phyloP scores from a whole-genome alignment of 371 early-diverging fungal genomes.

The Syncephalis plumigaleata region DNA sequence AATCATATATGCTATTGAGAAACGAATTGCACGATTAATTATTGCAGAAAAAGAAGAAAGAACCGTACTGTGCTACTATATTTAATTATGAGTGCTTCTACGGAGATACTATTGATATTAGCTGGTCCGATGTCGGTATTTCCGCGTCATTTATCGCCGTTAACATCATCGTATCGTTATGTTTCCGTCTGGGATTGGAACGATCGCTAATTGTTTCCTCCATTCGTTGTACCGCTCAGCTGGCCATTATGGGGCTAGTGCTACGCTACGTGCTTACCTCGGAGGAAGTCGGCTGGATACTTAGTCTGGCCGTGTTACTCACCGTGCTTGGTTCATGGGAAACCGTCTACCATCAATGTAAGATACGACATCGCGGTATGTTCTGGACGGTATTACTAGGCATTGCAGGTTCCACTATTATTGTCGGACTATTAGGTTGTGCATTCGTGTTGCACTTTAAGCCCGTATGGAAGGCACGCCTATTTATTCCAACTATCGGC shows the following conservation, averaged over 20 bases:
- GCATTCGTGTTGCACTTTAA: background rate
- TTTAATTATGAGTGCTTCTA: too few species aligned
- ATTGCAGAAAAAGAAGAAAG: too few species aligned
- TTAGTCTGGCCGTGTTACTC: constrained; percentile 4
- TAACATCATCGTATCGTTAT: constrained; percentile 21
- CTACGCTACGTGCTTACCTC: background rate
- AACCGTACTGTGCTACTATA: too few species aligned
- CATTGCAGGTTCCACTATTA: background rate
- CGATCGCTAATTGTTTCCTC: constrained; percentile 33
- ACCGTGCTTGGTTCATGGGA: constrained; percentile 8
- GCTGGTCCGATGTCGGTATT: too few species aligned
- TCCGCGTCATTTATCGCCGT: too few species aligned
- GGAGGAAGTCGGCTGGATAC: background rate
- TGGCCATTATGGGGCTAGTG: constrained; percentile 28
- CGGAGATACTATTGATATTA: too few species aligned
- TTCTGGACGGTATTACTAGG: constrained; percentile 5
- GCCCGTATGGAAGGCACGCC: constrained; percentile 54
- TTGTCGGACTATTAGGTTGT: constrained; percentile 8
- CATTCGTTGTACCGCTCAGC: constrained; percentile 32
- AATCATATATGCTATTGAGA: too few species aligned
- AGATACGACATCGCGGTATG: constrained; percentile 5
- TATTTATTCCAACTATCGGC: constrained; percentile 78
- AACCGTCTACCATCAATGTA: constrained; percentile 7
- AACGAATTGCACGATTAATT: too few species aligned
- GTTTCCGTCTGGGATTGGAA: constrained; percentile 34